phyloP scores from a whole-genome alignment of 129 eudicot species.

The Heracleum sosnowskyi region DNA sequence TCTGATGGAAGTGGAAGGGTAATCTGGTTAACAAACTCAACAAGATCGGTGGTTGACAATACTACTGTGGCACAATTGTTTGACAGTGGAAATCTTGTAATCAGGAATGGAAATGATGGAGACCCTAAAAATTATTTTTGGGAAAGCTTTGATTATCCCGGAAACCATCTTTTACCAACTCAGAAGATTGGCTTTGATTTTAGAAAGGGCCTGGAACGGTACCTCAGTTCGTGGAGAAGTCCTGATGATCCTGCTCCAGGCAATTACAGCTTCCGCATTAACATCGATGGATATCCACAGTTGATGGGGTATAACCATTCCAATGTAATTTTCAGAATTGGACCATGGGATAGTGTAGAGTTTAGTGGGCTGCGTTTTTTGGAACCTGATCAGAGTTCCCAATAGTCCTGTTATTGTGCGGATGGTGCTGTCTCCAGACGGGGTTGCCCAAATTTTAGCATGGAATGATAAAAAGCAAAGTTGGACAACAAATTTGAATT shows the following conservation, averaged over 20 bases:
- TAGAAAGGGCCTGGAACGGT: conserved; percentile 12
- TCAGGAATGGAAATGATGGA: conserved; percentile 9
- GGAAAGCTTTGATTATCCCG: conserved; percentile 24
- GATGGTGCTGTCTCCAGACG: background rate
- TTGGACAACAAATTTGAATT: background rate
- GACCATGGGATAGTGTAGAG: conserved; percentile 33
- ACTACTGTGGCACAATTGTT: conserved; percentile 13
- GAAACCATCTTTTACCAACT: conserved; percentile 19
- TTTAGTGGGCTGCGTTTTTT: conserved; percentile 19
- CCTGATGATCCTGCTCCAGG: conserved; percentile 24
- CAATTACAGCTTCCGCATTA: conserved; percentile 11
- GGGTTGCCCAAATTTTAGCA: background rate
- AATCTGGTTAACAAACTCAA: conserved; percentile 20
- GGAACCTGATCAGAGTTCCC: background rate
- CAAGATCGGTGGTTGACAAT: background rate
- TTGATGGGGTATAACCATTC: conserved; percentile 7
- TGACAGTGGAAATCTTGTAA: conserved; percentile 32
- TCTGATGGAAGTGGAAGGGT: background rate
- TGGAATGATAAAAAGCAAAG: background rate
- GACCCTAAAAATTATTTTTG: conserved; percentile 12
- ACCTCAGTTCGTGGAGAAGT: conserved; percentile 22
- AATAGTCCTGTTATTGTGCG: conserved; percentile 1
- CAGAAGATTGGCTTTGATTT: conserved; percentile 20
- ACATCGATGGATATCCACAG: conserved; percentile 18
- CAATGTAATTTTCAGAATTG: conserved; percentile 19